phyloP scores from a whole-genome alignment of 192 early-diverging fungal species.

The Pilaira anomala region DNA sequence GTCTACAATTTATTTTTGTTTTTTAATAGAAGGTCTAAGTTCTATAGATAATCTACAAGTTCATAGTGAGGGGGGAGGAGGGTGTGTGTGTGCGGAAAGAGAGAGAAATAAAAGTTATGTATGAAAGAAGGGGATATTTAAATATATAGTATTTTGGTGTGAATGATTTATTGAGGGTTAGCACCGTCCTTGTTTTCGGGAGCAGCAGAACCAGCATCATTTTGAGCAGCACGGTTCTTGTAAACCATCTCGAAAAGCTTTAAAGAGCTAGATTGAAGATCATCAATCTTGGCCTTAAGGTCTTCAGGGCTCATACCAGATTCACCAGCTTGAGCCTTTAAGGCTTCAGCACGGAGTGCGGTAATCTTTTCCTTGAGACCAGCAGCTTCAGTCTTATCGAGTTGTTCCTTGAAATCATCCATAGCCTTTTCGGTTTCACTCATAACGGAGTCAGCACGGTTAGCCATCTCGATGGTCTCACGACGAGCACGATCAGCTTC shows the following conservation, averaged over 20 bases:
- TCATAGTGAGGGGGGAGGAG: background rate
- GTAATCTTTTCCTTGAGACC: slow-evolving; percentile 84
- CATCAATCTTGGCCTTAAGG: slow-evolving; percentile 82
- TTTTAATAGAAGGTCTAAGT: background rate
- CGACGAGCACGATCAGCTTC: slow-evolving; percentile 93
- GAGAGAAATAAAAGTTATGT: background rate
- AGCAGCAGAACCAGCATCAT: slow-evolving; percentile 6
- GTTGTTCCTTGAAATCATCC: slow-evolving; percentile 93
- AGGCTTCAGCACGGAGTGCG: slow-evolving; percentile 75
- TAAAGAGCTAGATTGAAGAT: slow-evolving; percentile 83
- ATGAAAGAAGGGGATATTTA: background rate
- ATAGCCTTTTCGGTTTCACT: slow-evolving; percentile 93
- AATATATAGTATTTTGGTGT: background rate
- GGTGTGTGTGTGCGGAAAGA: background rate
- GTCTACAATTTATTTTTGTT: background rate
- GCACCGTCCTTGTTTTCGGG: background rate
- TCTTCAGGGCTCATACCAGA: slow-evolving; percentile 73
- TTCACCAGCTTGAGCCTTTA: slow-evolving; percentile 65
- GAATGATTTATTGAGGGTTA: slow-evolving; percentile 13
- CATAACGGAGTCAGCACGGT: slow-evolving; percentile 90
- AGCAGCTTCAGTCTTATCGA: slow-evolving; percentile 80
- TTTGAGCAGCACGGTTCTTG: slow-evolving; percentile 61
- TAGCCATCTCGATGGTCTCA: slow-evolving; percentile 92
- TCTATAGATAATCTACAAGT: slow-evolving; percentile 1
- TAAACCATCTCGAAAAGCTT: slow-evolving; percentile 99